Base-by-base conservation (phyloP, 2,329 filamentous ascomycete species). In the Pseudogymnoascus sp. region DNA sequence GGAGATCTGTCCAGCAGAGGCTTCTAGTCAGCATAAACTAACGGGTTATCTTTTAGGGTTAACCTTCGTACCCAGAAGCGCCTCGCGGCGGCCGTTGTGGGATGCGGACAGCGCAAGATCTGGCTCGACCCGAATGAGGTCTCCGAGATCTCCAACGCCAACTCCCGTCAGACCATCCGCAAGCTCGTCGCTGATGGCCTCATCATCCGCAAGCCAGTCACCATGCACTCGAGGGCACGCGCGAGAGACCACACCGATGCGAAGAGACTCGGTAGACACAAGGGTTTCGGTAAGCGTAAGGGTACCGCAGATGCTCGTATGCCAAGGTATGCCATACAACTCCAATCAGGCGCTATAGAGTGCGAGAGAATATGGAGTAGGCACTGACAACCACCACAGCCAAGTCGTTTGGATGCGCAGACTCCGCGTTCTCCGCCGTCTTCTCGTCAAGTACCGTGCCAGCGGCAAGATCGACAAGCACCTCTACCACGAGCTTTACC, bases 381-480 rank as follows among this genome's bases (percentile, higher is more conserved):
- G 11, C 28, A 54, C 28, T 54, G 1, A 54, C 47, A 54, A 20
- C 65, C 61, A 72, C 64, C 76, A 80, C 73, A 94, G 90, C 80
- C 92, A 97, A 84, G 85, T 99, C 73, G 86, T 97, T 75, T 99
- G 94, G 94, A 99, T 99, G 94, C 92, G 95, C 82, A 93, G 94
- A 78, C 92, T 95, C 78, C 92, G 95, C 83, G 93, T 99, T 78
- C 92, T 99, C 82, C 93, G 94, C 78, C 94, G 94, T 79, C 90
- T 99, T 66, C 86, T 99, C 72, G 94, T 97, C 85, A 97, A 97
- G 87, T 99, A 99, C 87, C 94, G 94, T 81, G 93, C 93, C 80
- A 90, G 89, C 76, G 95, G 95, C 81, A 99, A 99, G 90, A 99
- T 99, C 79, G 94, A 99, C 85, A 99, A 99, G 89, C 94, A 99